These are phyloP conservation scores for Hortaea werneckii DNA, from an alignment of 2,329 filamentous ascomycete genomes.

Conservation along the genomic window DNA sequence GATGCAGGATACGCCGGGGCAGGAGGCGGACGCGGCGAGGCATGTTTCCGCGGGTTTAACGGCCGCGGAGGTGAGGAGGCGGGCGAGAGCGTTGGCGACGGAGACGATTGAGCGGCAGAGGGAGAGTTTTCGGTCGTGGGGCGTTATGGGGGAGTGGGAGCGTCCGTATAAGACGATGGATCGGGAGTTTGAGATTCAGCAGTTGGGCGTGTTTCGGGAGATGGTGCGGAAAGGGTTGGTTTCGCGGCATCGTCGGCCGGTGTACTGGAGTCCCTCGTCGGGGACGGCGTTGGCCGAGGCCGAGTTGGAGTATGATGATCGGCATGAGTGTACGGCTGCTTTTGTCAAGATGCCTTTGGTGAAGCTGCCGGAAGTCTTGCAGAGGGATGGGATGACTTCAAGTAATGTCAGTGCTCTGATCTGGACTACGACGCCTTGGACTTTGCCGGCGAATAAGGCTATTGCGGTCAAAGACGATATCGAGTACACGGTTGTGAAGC, in stretches of 20 bases:
- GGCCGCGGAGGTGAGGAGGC: slow-evolving; percentile 50
- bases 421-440: slow-evolving; percentile 99
- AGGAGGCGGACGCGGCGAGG: slow-evolving; percentile 21
- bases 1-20: slow-evolving; percentile 26
- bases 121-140: slow-evolving; percentile 61
- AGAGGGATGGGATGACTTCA: slow-evolving; percentile 26
- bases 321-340: slow-evolving; percentile 61
- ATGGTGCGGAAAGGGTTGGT: slow-evolving; percentile 64
- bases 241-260: slow-evolving; percentile 69
- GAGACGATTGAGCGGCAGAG: slow-evolving; percentile 64
- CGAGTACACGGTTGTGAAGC: slow-evolving; percentile 8
- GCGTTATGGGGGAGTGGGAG: slow-evolving; percentile 73
- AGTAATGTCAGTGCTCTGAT: slow-evolving; percentile 65
- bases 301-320: slow-evolving; percentile 72
- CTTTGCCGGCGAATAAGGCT: slow-evolving; percentile 80
- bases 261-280: slow-evolving; percentile 78
- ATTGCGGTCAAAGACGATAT: slow-evolving; percentile 53
- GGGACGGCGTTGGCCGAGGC: slow-evolving; percentile 72
- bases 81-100: slow-evolving; percentile 55
- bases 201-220: slow-evolving; percentile 63
- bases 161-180: slow-evolving; percentile 73
- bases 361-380: slow-evolving; percentile 35
- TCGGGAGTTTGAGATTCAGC: slow-evolving; percentile 59
- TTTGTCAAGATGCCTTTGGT: slow-evolving; percentile 68
- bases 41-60: slow-evolving; percentile 20